A percentile compares a stretch with the other conserved stretches of the same genome.
phyloP scores from a whole-genome alignment of 306 rosid species.

The Acacia melanoxylon region DNA sequence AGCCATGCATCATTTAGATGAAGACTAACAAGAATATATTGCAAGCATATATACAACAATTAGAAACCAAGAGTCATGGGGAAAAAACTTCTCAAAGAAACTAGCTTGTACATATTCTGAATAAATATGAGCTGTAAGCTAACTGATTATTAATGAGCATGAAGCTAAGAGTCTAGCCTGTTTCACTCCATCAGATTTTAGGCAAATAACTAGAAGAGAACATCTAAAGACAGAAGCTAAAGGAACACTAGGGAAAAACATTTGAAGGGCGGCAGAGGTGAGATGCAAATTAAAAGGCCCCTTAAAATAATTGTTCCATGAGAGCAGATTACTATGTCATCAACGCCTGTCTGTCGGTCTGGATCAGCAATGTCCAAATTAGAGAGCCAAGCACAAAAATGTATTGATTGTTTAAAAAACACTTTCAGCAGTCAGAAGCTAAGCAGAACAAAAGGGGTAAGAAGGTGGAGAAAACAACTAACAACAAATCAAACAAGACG shows the following conservation, averaged over 20 bases:
- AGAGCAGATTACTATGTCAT: slow-evolving; percentile 34
- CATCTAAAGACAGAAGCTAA: not conserved
- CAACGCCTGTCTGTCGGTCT: slow-evolving; percentile 33
- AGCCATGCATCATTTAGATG: not conserved
- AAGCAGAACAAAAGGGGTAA: not conserved
- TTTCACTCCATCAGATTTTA: not conserved
- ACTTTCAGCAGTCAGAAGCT: slow-evolving; percentile 7
- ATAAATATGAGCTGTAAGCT: not conserved
- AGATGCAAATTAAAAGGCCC: slow-evolving; percentile 5
- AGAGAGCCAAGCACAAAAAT: slow-evolving; percentile 45
- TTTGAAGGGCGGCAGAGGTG: not conserved
- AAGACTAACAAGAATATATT: not conserved
- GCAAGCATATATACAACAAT: not conserved
- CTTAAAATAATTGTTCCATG: not conserved
- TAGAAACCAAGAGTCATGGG: not conserved
- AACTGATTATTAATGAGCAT: not conserved
- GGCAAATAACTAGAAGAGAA: not conserved
- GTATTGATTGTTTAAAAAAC: not conserved
- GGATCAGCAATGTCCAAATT: slow-evolving; percentile 48
- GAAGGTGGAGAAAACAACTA: not conserved
- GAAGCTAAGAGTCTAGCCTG: not conserved
- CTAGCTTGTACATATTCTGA: not conserved
- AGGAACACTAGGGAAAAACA: not conserved
- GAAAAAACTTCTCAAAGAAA: not conserved
- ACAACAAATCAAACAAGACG: slow-evolving; percentile 36